phyloP scores from a whole-genome alignment of 164 flowering plant genomes.

The Sextonia rubra region DNA sequence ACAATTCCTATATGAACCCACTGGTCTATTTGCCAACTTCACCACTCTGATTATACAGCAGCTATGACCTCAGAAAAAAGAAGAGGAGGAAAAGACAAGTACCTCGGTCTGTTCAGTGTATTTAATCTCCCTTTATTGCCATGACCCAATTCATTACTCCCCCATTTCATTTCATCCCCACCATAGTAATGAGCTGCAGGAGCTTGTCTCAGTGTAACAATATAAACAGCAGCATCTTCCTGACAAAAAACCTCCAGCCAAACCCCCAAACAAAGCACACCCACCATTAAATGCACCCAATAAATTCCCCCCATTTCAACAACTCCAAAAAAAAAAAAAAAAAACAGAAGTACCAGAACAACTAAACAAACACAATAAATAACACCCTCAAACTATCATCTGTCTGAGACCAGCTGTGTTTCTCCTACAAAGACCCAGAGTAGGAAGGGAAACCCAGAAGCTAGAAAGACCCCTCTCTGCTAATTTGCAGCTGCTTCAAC shows the following conservation, averaged over 20 bases:
- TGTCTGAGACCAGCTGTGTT: background rate
- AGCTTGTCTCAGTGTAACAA: slow-evolving; percentile 70
- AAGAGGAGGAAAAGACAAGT: slow-evolving; percentile 4
- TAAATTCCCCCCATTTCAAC: slow-evolving; percentile 30
- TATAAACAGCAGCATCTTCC: slow-evolving; percentile 44
- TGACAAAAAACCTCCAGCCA: slow-evolving; percentile 32
- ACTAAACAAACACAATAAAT: background rate
- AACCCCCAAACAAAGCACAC: slow-evolving; percentile 29
- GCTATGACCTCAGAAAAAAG: background rate
- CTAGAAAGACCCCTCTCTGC: background rate
- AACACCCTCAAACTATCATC: background rate
- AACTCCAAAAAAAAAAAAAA: background rate
- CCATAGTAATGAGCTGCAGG: slow-evolving; percentile 35
- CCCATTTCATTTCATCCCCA: slow-evolving; percentile 21
- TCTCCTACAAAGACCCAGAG: background rate
- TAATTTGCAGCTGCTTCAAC: too few relatives aligned
- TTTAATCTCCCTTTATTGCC: slow-evolving; percentile 23
- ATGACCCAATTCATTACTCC: slow-evolving; percentile 7
- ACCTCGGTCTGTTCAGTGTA: slow-evolving; percentile 40
- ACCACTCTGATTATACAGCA: background rate
- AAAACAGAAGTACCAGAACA: background rate
- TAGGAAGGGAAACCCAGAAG: background rate
- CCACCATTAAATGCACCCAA: slow-evolving; percentile 32
- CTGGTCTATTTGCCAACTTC: too few relatives aligned
- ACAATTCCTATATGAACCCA: background rate